A percentile compares a stretch with the other conserved stretches of the same genome.
These are phyloP conservation scores for Sphaceloma murrayae DNA, from an alignment of 2,329 filamentous ascomycete genomes.

Conservation along the genomic window DNA sequence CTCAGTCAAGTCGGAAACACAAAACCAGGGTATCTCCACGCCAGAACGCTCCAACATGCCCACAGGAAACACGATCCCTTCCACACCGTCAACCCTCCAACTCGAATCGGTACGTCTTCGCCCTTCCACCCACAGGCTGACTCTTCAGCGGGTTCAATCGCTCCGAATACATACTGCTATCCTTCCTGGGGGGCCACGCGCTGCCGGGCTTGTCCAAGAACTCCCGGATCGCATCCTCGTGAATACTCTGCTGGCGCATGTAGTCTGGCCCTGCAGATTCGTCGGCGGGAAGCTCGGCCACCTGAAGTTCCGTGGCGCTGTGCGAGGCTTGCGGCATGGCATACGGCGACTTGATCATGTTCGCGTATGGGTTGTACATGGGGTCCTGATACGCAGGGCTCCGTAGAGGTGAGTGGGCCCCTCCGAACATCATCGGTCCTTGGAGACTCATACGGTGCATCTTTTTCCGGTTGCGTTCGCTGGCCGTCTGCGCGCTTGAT, in stretches of 20 bases:
- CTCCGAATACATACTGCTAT: constrained; percentile 10
- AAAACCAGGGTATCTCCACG: constrained; percentile 5
- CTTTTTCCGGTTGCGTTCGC: background rate
- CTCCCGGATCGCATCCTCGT: constrained; percentile 13
- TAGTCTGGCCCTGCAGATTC: constrained; percentile 5
- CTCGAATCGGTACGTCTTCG: constrained; percentile 5
- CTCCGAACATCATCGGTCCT: background rate
- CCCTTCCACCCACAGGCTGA: background rate
- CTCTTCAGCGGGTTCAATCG: constrained; percentile 7
- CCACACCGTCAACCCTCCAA: background rate
- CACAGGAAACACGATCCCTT: background rate
- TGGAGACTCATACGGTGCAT: constrained; percentile 12
- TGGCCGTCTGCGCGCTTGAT: constrained; percentile 3
- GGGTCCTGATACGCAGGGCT: constrained; percentile 1
- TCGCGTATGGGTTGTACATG: constrained; percentile 1
- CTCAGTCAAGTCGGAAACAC: no score
- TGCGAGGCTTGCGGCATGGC: constrained; percentile 2
- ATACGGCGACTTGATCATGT: background rate
- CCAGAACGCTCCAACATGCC: constrained; percentile 7
- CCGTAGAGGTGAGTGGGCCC: background rate
- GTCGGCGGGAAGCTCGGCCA: constrained; percentile 4
- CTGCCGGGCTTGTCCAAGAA: constrained; percentile 8
- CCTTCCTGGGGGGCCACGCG: constrained; percentile 1
- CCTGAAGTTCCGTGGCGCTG: constrained; percentile 5
- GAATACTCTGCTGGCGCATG: constrained; percentile 9